Evolutionary conservation across 768 basidiomycete genomes (phyloP).

Genomic region (Hericium alpestre): DNA sequence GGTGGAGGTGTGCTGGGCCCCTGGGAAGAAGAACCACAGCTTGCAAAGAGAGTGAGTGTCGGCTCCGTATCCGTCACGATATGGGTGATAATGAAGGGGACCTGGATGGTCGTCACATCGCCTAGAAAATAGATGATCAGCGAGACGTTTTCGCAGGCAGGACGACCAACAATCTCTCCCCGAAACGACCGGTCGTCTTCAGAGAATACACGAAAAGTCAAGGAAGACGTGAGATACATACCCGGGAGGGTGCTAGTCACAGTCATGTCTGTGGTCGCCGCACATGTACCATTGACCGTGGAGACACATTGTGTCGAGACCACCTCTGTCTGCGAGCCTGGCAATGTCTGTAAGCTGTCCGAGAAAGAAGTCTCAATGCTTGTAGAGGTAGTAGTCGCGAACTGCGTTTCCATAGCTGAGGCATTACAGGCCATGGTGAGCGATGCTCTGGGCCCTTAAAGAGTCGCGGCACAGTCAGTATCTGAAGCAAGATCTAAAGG

Average conservation of each 20-base stretch:
- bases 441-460: neutral
- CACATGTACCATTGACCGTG: neutral
- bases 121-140: conserved; percentile 2
- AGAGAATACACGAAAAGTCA: neutral
- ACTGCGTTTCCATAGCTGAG: conserved; percentile 8
- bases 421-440: conserved; percentile 8
- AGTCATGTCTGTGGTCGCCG: neutral
- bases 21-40: conserved; percentile 1
- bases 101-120: conserved; percentile 5
- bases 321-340: conserved; percentile 1
- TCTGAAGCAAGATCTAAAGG: neutral
- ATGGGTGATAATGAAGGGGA: conserved; percentile 5
- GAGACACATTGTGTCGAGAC: conserved; percentile 3
- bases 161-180: neutral
- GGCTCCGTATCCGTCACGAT: conserved; percentile 7
- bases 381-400: conserved; percentile 7
- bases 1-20: neutral
- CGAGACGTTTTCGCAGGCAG: neutral
- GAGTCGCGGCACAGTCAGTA: neutral
- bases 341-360: conserved; percentile 3
- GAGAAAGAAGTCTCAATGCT: conserved; percentile 5
- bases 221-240: conserved; percentile 1
- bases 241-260: conserved; percentile 1
- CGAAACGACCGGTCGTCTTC: neutral
- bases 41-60: conserved; percentile 8